Base-by-base conservation (phyloP, 106 monocot genomes). In the Vanilla planifolia region DNA sequence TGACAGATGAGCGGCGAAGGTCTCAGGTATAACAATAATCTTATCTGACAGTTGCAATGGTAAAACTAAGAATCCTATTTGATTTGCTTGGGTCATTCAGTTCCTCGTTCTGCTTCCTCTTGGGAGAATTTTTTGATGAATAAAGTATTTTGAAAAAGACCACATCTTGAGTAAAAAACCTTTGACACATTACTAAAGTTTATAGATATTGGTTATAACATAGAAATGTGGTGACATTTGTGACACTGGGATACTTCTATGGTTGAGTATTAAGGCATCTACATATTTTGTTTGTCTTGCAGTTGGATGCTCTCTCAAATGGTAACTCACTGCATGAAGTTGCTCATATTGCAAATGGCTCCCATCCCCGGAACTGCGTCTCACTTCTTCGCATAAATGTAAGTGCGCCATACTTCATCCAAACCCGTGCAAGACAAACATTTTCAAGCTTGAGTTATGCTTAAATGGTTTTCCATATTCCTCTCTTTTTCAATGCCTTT, bases 301-400 rank as follows among this genome's bases (percentile, higher is more conserved):
- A 99, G 98, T 69, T 99, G 56, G 98, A 99, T 62, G 64, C 80
- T 59, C 72, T 99, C 14, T 92, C 85, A 16, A 66, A 70, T 61
- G 88, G 98, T 5, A 88, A 78, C 67, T 88, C 98, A 4, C 60
- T 88, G 62, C 84, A 99, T 22, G 98, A 99, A 66, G 82, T 99
- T 53, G 88, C 88, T 48, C 98, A 99, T 67, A 99, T 99, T 63
- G 92, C 98, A 5, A 99, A 92, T 67, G 98, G 98, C 23, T 88
- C 91, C 3, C 87, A 98, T 64, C 91, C 81, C 9, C 81, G 82
- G 71, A 92, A 98, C 67, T 98, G 96, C 42, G 77, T 98, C 23
- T 98, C 91, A 52, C 92, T 92, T 71, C 59, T 88, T 25, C 91
- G 96, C n/a, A 71, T 98, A 17, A 92, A 85, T 68, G 96, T 98